Evolutionary conservation across 2,329 filamentous ascomycete species (phyloP).

Genomic region (Trichoderma sp.): DNA sequence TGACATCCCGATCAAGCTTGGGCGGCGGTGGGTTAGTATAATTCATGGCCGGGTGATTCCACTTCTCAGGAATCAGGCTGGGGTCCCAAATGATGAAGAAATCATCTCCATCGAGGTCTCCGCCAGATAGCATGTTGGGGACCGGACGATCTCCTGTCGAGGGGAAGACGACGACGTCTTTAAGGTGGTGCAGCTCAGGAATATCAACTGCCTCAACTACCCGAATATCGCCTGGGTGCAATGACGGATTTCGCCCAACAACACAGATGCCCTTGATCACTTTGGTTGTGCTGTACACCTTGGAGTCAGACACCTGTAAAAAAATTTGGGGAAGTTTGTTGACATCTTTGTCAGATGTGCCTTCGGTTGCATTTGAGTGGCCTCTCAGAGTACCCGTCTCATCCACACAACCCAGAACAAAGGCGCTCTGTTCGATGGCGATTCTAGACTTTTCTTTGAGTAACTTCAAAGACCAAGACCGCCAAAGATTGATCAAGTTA

Average conservation of each 20-base stretch:
- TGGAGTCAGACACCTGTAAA: conserved; percentile 70
- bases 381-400: conserved; percentile 77
- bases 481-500: conserved; percentile 80
- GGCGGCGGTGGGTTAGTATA: conserved; percentile 63
- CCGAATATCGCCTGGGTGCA: conserved; percentile 90
- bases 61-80: conserved; percentile 66
- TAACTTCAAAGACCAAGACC: conserved; percentile 83
- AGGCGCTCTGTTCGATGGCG: conserved; percentile 77
- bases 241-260: conserved; percentile 86
- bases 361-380: conserved; percentile 56
- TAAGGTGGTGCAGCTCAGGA: conserved; percentile 71
- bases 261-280: conserved; percentile 77
- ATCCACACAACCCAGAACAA: conserved; percentile 85
- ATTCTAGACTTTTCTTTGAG: conserved; percentile 93
- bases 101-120: conserved; percentile 94
- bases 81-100: conserved; percentile 92
- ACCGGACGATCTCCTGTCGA: conserved; percentile 80
- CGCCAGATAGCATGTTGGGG: conserved; percentile 92
- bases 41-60: conserved; percentile 78
- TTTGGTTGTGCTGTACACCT: conserved; percentile 55
- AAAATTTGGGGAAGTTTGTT: conserved; percentile 80
- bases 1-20: conserved; percentile 63
- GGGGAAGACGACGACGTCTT: conserved; percentile 85
- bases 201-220: conserved; percentile 82
- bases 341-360: conserved; percentile 45